Evolutionary conservation across 2,329 filamentous ascomycete genomes (phyloP), one percentile per base, ranked within the genome.

Genomic region (Trichoderma koningiopsis): DNA sequence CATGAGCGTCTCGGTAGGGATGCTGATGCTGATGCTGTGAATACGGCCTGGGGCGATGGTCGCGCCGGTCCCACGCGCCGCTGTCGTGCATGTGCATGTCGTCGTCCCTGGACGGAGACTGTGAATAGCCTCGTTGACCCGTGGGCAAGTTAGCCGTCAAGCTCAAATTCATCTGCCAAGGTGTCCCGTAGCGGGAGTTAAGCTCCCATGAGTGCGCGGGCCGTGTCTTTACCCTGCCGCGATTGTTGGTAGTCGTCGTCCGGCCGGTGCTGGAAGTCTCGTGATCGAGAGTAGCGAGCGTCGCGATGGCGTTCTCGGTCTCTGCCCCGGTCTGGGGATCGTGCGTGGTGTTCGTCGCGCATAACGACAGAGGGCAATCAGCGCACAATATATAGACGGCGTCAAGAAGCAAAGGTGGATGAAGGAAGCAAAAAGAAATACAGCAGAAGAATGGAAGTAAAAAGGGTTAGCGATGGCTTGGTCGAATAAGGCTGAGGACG

Each of bases 151-250:
- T 82, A 83, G 82, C 82, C 72, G 72, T 76, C 75, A 70, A 75
- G 75, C 76, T 80, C 79, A 77, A 74, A 73, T 73, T 70, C 55
- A 74, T 74, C 72, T 74, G 75, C 72, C 57, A 67, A 56, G 22
- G 24, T 52, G 49, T 62, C 55, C 56, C 57, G 62, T 53, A 43
- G 64, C 63, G 49, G 73, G 70, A 70, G 73, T 72, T 69, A 72
- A 71, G 69, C 60, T 73, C 71, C 72, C 68, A 61, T 68, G 70
- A 73, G 75, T 73, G 74, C 77, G 73, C 78, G 76, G 78, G 78
- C 75, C 76, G 72, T 77, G 76, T 77, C 76, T 82, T 83, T 83
- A 83, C 82, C 84, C 82, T 85, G 83, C 81, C 83, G 81, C 80
- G 81, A 80, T 79, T 80, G 79, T 79, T 81, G 79, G 75, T 81